Conservation (phyloP, 176 grass and related monocot species). For the Oryza coarctata region DNA sequence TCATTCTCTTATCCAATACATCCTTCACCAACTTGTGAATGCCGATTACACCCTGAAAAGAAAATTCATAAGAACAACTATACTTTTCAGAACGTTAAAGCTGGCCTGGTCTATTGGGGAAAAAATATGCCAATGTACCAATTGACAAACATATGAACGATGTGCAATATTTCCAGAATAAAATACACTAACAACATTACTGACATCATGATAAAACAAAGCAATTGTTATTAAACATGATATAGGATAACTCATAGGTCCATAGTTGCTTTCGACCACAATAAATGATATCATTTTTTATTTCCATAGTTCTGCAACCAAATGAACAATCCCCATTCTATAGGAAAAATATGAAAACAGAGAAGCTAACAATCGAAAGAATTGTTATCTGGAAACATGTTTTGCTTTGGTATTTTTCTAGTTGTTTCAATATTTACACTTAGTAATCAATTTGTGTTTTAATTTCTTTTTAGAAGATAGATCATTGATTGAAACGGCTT, state of each 20-base stretch:
- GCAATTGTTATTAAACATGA: neutral
- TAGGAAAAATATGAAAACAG: neutral
- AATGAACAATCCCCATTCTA: neutral
- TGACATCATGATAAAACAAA: neutral
- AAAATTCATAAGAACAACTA: constrained; percentile 5
- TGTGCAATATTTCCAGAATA: neutral
- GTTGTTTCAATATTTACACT: neutral
- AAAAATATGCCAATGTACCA: neutral
- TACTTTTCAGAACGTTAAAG: neutral
- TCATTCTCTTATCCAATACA: constrained; percentile 45
- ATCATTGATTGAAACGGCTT: too few species aligned
- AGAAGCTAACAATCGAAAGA: neutral
- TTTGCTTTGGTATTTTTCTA: neutral
- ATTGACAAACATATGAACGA: neutral
- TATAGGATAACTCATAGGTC: neutral
- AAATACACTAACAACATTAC: neutral
- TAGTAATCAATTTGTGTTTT: neutral
- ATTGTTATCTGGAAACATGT: neutral
- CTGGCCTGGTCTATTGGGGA: neutral
- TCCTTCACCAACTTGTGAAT: constrained; percentile 28
- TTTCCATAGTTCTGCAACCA: neutral
- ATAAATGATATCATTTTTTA: neutral
- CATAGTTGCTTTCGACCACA: neutral
- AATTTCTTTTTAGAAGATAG: too few species aligned
- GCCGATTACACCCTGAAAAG: constrained; percentile 41